These are phyloP conservation scores for Kluyveromyces starmeri DNA, from an alignment of 805 yeast genomes.

Conservation along the genomic window DNA sequence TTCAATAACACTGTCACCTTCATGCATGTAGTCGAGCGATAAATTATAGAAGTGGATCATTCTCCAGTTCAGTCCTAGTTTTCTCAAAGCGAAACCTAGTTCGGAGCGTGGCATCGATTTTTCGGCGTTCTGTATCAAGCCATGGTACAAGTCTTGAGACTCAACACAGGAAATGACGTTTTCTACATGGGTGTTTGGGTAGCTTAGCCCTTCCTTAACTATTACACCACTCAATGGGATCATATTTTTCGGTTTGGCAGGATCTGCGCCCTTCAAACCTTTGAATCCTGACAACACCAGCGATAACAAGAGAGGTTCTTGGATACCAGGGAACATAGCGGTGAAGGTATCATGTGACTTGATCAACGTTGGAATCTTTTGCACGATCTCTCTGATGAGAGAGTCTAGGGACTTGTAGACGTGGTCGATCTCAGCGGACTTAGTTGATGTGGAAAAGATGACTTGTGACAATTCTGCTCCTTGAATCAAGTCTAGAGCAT, in stretches of 20 bases:
- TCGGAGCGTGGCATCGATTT: constrained; percentile 40
- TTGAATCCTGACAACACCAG: constrained; percentile 3
- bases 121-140: constrained; percentile 19
- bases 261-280: constrained; percentile 3
- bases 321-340: neutral
- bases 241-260: constrained; percentile 3
- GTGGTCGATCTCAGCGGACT: constrained; percentile 7
- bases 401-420: constrained; percentile 6
- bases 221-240: constrained; percentile 34
- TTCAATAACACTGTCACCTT: constrained; percentile 13
- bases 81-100: constrained; percentile 50
- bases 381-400: constrained; percentile 3
- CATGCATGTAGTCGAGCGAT: constrained; percentile 11
- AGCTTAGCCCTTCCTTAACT: constrained; percentile 61
- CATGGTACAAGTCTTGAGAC: constrained; percentile 21
- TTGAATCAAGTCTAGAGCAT: constrained; percentile 54
- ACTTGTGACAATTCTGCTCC: constrained; percentile 46
- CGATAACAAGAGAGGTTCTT: constrained; percentile 1
- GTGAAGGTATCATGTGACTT: neutral
- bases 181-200: constrained; percentile 48
- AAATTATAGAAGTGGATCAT: constrained; percentile 33
- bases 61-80: constrained; percentile 45
- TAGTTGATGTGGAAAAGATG: constrained; percentile 41
- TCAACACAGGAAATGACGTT: constrained; percentile 39
- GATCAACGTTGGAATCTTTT: neutral